Percentiles rank a stretch among this genome's conserved stretches.
Evolutionary conservation across 2,329 filamentous ascomycete species (phyloP).

Genomic region (Diatrype stigma): DNA sequence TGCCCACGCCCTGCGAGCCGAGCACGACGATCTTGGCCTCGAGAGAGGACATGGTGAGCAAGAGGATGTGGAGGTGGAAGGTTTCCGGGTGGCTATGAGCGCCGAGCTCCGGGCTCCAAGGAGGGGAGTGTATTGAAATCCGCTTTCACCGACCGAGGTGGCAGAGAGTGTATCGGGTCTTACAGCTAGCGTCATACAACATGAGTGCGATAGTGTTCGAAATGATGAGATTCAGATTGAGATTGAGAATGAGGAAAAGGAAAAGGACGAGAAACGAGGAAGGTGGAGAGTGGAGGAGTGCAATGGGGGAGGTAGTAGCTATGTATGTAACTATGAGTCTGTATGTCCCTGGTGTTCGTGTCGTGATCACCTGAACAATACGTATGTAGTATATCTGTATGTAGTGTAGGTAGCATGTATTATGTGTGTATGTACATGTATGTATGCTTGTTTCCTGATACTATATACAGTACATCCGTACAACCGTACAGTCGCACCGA

Average conservation of each 20-base stretch:
- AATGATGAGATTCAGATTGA: slow-evolving; percentile 1
- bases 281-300: no score
- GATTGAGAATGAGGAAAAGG: neutral
- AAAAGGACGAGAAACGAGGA: neutral
- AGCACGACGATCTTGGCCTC: slow-evolving; percentile 81
- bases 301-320: no score
- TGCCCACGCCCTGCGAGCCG: slow-evolving; percentile 74
- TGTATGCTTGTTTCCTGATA: no score
- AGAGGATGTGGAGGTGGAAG: neutral
- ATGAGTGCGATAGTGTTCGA: neutral
- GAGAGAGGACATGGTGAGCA: slow-evolving; percentile 53
- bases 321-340: no score
- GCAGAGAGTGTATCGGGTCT: neutral
- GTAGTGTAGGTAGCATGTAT: no score
- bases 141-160: neutral
- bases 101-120: neutral
- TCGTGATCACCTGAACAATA: neutral
- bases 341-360: neutral
- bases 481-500: no score
- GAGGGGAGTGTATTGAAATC: neutral
- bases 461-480: no score
- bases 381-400: no score
- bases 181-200: neutral
- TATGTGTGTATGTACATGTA: no score
- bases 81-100: neutral